Base-by-base conservation (phyloP, 805 yeast genomes). In the Ascoidea tarda region DNA sequence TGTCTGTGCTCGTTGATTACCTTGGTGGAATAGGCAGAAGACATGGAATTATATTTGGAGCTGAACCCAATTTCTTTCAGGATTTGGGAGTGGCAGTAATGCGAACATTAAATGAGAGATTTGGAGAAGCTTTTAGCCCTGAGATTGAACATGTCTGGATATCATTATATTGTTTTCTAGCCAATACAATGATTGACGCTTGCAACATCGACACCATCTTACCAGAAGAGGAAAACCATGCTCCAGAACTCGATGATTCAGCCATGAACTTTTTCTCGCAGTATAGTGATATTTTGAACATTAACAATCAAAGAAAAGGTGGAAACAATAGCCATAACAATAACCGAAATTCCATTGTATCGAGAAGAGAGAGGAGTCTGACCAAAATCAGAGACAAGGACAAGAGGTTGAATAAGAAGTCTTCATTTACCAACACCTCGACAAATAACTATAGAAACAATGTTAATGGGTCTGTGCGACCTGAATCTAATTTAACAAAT, bases 181-280 rank as follows among this genome's bases (percentile, higher is more conserved):
- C 62, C 12, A 63, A 62, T 49, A 59, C 66, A 6, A 57, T 64
- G 57, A 56, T 64, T 46, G 56, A 58, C 48, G 58, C 62, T 16
- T 63, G 60, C 47, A 47, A 51, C 5, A 54, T 54, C 38, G 64
- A 62, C 8, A 38, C 44, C 14, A 38, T 38, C 4, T 14, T 38
- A 38, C 14, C 14, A 38, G 14, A 38, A 38, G 44, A 10, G 8
- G 8, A 8, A 38, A 14, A 38, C 14, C 14, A 38, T 38, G 44
- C 8, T 10, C 14, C 14, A 38, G 44, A 38, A 38, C 28, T 21
- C 28, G 28, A 21, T 21, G 28, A 21, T 38, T 38, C 44, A 14
- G 44, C 14, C 44, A 10, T 38, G 44, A 38, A 10, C 14, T 14
- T 38, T 38, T 21, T 21, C 28, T 21, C 28, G 28, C 28, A 21